Evolutionary conservation across 192 early-diverging fungal genomes (phyloP), one percentile per base, ranked within the genome.

Genomic region (Coemansia sp.): DNA sequence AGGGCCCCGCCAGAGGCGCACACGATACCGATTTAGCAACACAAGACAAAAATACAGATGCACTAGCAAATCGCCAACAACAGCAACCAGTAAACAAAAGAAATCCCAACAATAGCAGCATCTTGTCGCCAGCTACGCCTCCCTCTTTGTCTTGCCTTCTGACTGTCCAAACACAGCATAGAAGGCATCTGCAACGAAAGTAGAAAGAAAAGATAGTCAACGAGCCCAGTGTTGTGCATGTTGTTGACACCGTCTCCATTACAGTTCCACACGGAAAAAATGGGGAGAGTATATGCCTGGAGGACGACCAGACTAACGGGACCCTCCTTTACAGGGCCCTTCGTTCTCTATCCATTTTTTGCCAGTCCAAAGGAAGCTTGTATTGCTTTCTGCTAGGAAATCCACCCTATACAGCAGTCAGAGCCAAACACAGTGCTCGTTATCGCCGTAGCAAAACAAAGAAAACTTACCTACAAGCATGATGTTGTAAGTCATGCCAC

Each of bases 401-500:
- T 16, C 14, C 12, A 44, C 38, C 12, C 12, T 44, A 44, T 16
- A 14, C 38, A 16, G 38, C 12, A 6, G 7, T 10, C 32, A 34
- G 32, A 10, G 12, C 32, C 7, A 7, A 34, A 10, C 7, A 34
- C 32, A 34, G 32, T 10, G 32, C 8, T 34, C 1, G 32, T 34
- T 10, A 2, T 44, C 16, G 38, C 14, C 38, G 14, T 44, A 44
- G 0, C 38, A 10, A 47, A 30, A 41, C 34, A 44, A 2, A 51
- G 28, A 26, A 16, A 21, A 67, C 90, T 71, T 85, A 93, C 95
- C 96, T 71, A 93, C 94, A 66, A 96, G 92, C 94, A 99, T 98
- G 62, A 99, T 81, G 81, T 94, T 97, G 85, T 98, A 96, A 82
- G 88, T 89, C 80, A 99, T 89, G 75, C 94, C 95, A 68, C 94